Percentiles rank a stretch among this genome's conserved stretches.
These are phyloP conservation scores for Fusarium longipes DNA, from an alignment of 2,329 filamentous ascomycete genomes.

Conservation along the genomic window DNA sequence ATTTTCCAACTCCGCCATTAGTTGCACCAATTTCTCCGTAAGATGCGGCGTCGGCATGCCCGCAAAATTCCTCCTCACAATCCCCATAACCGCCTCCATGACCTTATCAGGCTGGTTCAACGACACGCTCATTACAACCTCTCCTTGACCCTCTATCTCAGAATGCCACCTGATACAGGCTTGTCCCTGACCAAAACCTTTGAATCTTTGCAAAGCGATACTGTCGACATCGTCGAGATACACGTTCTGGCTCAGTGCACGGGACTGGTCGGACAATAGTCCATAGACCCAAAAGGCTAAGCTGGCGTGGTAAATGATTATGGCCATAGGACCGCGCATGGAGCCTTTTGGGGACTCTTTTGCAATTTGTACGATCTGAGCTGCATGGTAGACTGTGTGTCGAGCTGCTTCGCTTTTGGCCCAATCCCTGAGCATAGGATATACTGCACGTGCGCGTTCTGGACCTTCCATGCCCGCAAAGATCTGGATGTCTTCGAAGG, in stretches of 20 bases:
- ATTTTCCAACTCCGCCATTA: conserved; percentile 34
- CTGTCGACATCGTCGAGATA: conserved; percentile 22
- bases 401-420: conserved; percentile 51
- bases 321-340: conserved; percentile 41
- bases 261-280: conserved; percentile 10
- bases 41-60: conserved; percentile 21
- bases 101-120: conserved; percentile 27
- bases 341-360: conserved; percentile 28
- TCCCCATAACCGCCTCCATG: conserved; percentile 27
- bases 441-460: conserved; percentile 51
- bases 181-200: conserved; percentile 28
- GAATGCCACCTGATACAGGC: conserved; percentile 30
- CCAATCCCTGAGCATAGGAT: conserved; percentile 52
- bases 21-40: conserved; percentile 30
- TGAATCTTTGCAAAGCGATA: conserved; percentile 22
- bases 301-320: conserved; percentile 47
- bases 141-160: conserved; percentile 1
- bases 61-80: conserved; percentile 21
- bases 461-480: conserved; percentile 57
- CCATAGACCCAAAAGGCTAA: conserved; percentile 47
- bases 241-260: neutral
- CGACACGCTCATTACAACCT: conserved; percentile 16
- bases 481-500: conserved; percentile 56
- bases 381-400: conserved; percentile 46
- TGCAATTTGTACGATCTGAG: conserved; percentile 44